Evolutionary conservation across 306 rosid genomes (phyloP).

Genomic region (Pachyrhizus erosus): DNA sequence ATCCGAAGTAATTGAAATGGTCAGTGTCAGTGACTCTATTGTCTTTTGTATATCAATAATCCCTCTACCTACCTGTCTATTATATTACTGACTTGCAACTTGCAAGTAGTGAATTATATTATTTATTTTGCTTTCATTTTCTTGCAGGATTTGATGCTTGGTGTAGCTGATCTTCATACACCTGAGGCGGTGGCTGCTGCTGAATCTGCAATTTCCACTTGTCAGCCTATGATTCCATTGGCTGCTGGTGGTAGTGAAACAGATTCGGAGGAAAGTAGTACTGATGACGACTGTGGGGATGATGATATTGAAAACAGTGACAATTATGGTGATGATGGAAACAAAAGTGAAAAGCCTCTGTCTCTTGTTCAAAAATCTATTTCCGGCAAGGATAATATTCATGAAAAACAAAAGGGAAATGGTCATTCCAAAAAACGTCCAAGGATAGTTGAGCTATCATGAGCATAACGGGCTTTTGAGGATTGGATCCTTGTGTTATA

Average conservation of each 20-base stretch:
- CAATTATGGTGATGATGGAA: slow-evolving; percentile 9
- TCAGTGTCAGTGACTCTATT: slow-evolving; percentile 42
- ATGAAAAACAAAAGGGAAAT: slow-evolving; percentile 41
- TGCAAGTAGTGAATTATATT: slow-evolving; percentile 5
- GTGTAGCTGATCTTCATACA: slow-evolving; percentile 85
- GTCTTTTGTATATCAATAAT: neutral
- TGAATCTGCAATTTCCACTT: slow-evolving; percentile 69
- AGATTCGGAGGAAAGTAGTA: slow-evolving; percentile 61
- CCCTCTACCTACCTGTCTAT: neutral
- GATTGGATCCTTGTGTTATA: neutral
- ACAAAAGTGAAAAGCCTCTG: slow-evolving; percentile 26
- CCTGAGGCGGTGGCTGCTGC: slow-evolving; percentile 95
- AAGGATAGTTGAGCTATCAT: slow-evolving; percentile 68
- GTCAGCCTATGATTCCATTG: slow-evolving; percentile 62
- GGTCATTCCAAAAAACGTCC: slow-evolving; percentile 54
- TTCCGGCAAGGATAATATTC: slow-evolving; percentile 29
- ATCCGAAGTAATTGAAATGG: slow-evolving; percentile 81
- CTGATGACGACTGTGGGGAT: slow-evolving; percentile 40
- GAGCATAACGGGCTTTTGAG: neutral
- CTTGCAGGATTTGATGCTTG: slow-evolving; percentile 84
- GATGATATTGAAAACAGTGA: slow-evolving; percentile 30
- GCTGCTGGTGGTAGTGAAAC: slow-evolving; percentile 51
- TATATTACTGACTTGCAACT: neutral
- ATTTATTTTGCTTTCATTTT: slow-evolving; percentile 1
- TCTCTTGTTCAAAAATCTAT: slow-evolving; percentile 36